A percentile compares a stretch with the other conserved stretches of the same genome.
Evolutionary conservation across 2,329 filamentous ascomycete genomes (phyloP).

Genomic region (Davidsoniella virescens): DNA sequence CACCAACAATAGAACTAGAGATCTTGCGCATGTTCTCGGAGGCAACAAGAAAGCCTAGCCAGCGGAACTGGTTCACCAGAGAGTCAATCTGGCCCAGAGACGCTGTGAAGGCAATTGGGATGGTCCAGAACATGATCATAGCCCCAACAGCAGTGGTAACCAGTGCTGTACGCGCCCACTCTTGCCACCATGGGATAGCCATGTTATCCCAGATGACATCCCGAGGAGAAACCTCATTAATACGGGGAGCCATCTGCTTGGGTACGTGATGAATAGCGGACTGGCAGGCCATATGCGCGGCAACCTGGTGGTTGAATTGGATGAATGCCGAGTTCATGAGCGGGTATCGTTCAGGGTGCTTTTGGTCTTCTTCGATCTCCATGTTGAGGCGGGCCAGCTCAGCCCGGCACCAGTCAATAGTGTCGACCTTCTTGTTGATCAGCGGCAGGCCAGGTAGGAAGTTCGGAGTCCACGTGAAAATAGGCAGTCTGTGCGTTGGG

Average conservation of each 20-base stretch:
- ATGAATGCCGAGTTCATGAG: conserved; percentile 95
- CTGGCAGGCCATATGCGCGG: conserved; percentile 96
- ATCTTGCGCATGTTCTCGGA: conserved; percentile 45
- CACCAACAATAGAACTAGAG: conserved; percentile 56
- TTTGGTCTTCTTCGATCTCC: conserved; percentile 83
- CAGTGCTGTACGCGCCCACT: conserved; percentile 54
- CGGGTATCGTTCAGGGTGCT: conserved; percentile 69
- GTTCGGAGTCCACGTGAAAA: conserved; percentile 32
- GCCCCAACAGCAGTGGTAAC: conserved; percentile 50
- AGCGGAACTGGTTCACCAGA: conserved; percentile 47
- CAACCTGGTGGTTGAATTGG: conserved; percentile 95
- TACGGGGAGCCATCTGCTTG: conserved; percentile 79
- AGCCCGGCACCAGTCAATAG: conserved; percentile 77
- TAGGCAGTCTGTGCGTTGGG: conserved; percentile 64
- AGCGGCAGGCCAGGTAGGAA: conserved; percentile 71
- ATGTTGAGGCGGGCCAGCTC: conserved; percentile 76
- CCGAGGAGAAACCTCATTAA: conserved; percentile 83
- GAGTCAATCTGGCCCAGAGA: conserved; percentile 61
- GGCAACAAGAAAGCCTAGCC: conserved; percentile 52
- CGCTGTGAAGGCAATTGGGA: conserved; percentile 80
- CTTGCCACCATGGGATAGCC: conserved; percentile 87
- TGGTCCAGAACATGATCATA: conserved; percentile 78
- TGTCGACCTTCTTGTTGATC: conserved; percentile 81
- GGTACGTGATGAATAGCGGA: conserved; percentile 80
- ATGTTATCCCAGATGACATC: conserved; percentile 97